Conservation (phyloP, 331 rosid genomes). For the Pyrus hybrid region DNA sequence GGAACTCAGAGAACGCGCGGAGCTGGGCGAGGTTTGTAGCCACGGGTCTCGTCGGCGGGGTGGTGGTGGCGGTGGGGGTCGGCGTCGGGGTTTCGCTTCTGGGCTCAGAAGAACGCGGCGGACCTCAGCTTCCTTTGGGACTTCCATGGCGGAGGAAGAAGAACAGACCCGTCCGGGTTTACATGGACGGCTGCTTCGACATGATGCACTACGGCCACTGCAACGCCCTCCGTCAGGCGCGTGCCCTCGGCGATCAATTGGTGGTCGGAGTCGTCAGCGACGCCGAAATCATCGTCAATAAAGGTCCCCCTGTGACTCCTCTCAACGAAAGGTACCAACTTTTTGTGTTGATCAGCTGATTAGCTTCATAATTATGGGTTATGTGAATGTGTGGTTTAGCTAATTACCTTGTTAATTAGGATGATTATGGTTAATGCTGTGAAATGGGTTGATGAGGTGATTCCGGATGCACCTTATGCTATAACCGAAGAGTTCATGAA, state of each 20-base stretch:
- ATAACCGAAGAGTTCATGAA: slow-evolving; percentile 58
- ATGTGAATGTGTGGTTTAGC: neutral
- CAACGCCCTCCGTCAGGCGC: slow-evolving; percentile 65
- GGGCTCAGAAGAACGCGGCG: slow-evolving; percentile 13
- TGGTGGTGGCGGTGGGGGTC: slow-evolving; percentile 38
- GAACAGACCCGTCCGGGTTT: slow-evolving; percentile 46
- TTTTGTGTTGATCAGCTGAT: neutral
- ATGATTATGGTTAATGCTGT: slow-evolving; percentile 86
- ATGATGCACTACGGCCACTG: slow-evolving; percentile 74
- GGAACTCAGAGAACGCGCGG: slow-evolving; percentile 10
- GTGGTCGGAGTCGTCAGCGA: slow-evolving; percentile 60
- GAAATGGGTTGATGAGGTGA: slow-evolving; percentile 64
- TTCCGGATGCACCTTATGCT: slow-evolving; percentile 59
- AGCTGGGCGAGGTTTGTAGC: slow-evolving; percentile 50
- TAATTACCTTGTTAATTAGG: slow-evolving; percentile 22
- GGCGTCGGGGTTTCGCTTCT: slow-evolving; percentile 42
- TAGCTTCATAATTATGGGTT: neutral
- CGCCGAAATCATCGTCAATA: slow-evolving; percentile 45
- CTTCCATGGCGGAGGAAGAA: slow-evolving; percentile 34
- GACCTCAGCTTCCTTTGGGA: slow-evolving; percentile 26
- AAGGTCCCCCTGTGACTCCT: slow-evolving; percentile 58
- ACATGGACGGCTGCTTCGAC: slow-evolving; percentile 62
- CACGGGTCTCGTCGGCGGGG: slow-evolving; percentile 59
- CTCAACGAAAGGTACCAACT: slow-evolving; percentile 41
- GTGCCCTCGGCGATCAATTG: slow-evolving; percentile 53